phyloP scores from a whole-genome alignment of 768 basidiomycete genomes.

The Kwoniella sp. region DNA sequence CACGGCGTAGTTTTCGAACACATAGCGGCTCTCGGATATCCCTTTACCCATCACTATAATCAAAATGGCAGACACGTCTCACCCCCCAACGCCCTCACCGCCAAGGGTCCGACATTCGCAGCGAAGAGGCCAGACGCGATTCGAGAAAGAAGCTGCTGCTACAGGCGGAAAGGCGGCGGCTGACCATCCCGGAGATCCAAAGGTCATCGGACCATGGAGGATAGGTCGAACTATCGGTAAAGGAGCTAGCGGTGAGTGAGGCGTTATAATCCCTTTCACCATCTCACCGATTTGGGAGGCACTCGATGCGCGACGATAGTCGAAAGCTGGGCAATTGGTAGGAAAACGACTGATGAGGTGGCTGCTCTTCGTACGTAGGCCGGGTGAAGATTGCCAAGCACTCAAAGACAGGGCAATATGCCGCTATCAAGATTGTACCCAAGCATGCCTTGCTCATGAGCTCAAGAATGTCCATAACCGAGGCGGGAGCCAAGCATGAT shows the following conservation, averaged over 20 bases:
- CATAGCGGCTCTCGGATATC: too few species aligned
- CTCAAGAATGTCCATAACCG: constrained; percentile 61
- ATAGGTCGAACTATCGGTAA: constrained; percentile 92
- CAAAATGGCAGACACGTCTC: constrained; percentile 11
- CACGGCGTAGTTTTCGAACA: too few species aligned
- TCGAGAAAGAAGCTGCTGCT: constrained; percentile 69
- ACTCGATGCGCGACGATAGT: too few species aligned
- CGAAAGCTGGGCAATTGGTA: too few species aligned
- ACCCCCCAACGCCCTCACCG: constrained; percentile 36
- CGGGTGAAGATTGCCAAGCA: constrained; percentile 93
- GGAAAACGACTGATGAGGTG: too few species aligned
- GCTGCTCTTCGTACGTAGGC: too few species aligned
- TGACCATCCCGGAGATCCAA: constrained; percentile 81
- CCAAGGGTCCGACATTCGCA: constrained; percentile 28
- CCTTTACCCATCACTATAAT: background rate
- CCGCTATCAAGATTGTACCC: constrained; percentile 93
- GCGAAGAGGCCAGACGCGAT: constrained; percentile 32
- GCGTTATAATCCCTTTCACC: too few species aligned
- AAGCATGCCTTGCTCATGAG: constrained; percentile 69
- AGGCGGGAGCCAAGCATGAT: constrained; percentile 44
- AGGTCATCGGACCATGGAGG: constrained; percentile 85
- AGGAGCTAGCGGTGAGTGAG: constrained; percentile 72
- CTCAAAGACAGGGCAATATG: constrained; percentile 79
- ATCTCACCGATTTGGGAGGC: too few species aligned
- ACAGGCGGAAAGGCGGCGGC: constrained; percentile 72